A percentile compares a stretch with the other conserved stretches of the same genome.
Conservation (phyloP, 1,284 basidiomycete genomes). For the Wolfiporia cocos region DNA sequence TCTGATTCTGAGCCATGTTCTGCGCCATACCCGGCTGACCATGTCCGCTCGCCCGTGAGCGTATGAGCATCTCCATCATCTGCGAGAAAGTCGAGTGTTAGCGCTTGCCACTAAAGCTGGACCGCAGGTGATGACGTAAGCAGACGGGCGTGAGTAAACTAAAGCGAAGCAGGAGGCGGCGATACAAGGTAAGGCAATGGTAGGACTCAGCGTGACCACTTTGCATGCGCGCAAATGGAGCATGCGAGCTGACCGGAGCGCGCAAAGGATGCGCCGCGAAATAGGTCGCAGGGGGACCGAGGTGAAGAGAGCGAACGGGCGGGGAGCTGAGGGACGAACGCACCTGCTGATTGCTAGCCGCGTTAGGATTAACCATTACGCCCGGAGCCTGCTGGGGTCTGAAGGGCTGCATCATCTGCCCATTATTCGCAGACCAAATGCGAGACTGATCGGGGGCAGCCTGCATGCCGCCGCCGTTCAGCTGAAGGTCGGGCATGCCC, state of each 20-base stretch:
- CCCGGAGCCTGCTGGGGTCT: not conserved
- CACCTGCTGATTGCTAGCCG: constrained; percentile 29
- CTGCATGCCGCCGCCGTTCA: constrained; percentile 35
- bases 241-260: too few relatives aligned
- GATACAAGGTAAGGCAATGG: constrained; percentile 1
- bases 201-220: not conserved
- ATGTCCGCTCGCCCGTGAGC: constrained; percentile 28
- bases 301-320: not conserved
- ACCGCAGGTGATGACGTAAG: constrained; percentile 15
- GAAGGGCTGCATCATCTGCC: constrained; percentile 36
- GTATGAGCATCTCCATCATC: constrained; percentile 46
- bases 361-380: not conserved
- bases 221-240: not conserved
- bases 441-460: constrained; percentile 41
- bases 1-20: constrained; percentile 25
- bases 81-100: constrained; percentile 16
- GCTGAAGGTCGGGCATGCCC: constrained; percentile 26
- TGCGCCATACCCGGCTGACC: constrained; percentile 31
- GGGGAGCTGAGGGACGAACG: constrained; percentile 19
- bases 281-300: not conserved
- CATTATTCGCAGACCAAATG: too few relatives aligned
- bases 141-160: constrained; percentile 11
- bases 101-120: not conserved
- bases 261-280: too few relatives aligned
- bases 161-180: constrained; percentile 10